A percentile compares a stretch with the other conserved stretches of the same genome.
phyloP scores from a whole-genome alignment of 495 filamentous ascomycete genomes.

The Thozetella sp. region DNA sequence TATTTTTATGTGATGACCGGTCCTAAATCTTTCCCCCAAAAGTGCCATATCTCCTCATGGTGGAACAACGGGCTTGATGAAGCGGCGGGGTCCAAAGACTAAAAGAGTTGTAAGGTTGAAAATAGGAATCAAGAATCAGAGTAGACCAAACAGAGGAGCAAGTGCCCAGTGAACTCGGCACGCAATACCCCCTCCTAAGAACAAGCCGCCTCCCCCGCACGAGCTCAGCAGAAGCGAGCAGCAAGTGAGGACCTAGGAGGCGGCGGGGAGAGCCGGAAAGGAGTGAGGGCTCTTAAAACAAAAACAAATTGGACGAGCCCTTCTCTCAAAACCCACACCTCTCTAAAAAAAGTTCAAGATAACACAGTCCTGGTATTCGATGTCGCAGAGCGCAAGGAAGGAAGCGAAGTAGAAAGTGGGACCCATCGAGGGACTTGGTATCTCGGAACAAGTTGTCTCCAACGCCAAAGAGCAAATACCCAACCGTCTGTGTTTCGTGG shows the following conservation, averaged over 20 bases:
- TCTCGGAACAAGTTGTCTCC: constrained; percentile 14
- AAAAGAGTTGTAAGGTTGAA: not conserved
- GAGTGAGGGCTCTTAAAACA: not conserved
- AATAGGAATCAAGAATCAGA: constrained; percentile 2
- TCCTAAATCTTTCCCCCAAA: not conserved
- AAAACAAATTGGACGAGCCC: too few relatives aligned
- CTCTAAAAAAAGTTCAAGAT: not conserved
- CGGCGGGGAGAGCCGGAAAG: too few relatives aligned
- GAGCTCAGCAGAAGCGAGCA: too few relatives aligned
- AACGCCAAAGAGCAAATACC: constrained; percentile 17
- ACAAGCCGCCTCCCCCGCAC: too few relatives aligned
- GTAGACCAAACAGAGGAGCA: too few relatives aligned
- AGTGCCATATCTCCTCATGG: not conserved
- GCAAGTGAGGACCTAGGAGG: too few relatives aligned
- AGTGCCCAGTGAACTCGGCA: too few relatives aligned
- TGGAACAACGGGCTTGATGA: not conserved
- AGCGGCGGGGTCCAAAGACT: not conserved
- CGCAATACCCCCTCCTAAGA: too few relatives aligned
- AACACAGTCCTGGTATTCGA: not conserved
- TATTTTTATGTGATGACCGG: not conserved
- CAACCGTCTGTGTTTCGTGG: constrained; percentile 2
- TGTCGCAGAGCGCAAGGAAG: not conserved
- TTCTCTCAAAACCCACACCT: not conserved
- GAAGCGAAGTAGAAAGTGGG: constrained; percentile 7
- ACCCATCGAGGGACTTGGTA: constrained; percentile 23